phyloP scores from a whole-genome alignment of 768 basidiomycete species.

The Leccinum rimulosum region DNA sequence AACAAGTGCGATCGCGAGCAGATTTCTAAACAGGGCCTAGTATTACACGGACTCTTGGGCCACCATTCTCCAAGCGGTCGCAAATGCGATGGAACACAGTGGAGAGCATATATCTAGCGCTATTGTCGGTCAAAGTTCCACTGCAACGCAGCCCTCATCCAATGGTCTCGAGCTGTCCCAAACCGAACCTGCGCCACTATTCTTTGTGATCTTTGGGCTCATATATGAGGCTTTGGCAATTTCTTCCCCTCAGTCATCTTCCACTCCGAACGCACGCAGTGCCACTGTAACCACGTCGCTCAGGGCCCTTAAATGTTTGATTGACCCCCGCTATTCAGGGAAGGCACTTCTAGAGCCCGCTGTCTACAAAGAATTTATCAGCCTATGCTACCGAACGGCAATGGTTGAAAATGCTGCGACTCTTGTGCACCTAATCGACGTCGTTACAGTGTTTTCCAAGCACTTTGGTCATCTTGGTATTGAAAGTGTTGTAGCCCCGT shows the following conservation, averaged over 20 bases:
- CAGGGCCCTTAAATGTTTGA: slow-evolving; percentile 75
- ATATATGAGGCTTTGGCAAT: slow-evolving; percentile 83
- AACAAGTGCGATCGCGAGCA: not conserved
- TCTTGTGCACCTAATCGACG: slow-evolving; percentile 70
- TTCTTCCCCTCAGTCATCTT: slow-evolving; percentile 58
- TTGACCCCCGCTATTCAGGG: slow-evolving; percentile 78
- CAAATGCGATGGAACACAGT: slow-evolving; percentile 67
- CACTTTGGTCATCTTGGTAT: slow-evolving; percentile 32
- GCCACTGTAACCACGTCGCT: slow-evolving; percentile 60
- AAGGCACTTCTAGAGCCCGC: slow-evolving; percentile 75
- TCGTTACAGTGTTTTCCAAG: slow-evolving; percentile 56
- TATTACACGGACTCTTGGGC: slow-evolving; percentile 86
- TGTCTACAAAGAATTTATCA: slow-evolving; percentile 87
- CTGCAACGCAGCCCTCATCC: slow-evolving; percentile 16
- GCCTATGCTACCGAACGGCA: slow-evolving; percentile 84
- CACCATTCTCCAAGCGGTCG: slow-evolving; percentile 81
- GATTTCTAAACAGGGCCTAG: slow-evolving; percentile 38
- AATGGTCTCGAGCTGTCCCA: slow-evolving; percentile 28
- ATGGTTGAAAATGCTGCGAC: slow-evolving; percentile 78
- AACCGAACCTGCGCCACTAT: slow-evolving; percentile 72
- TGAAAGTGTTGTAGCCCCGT: slow-evolving; percentile 23
- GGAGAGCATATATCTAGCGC: slow-evolving; percentile 72
- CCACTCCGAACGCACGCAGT: slow-evolving; percentile 40
- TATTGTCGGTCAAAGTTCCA: slow-evolving; percentile 64
- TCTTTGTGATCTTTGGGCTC: slow-evolving; percentile 90